Percentiles rank a stretch among this genome's conserved stretches.
Evolutionary conservation across 345 rosid genomes (phyloP).

Genomic region (Kandelia obovata): DNA sequence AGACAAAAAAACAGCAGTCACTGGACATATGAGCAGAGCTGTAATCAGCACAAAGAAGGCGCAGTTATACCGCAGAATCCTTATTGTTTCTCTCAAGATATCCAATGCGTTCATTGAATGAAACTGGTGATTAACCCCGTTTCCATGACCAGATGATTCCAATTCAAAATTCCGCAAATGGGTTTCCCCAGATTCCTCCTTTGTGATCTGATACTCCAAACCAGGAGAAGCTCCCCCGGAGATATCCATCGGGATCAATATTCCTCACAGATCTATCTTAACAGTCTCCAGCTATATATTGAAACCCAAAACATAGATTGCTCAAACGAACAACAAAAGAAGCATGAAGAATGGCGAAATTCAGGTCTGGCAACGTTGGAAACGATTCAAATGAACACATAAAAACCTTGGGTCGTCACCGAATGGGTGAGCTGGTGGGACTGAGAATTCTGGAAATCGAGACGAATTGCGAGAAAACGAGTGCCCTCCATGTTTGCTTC

Average conservation of each 20-base stretch:
- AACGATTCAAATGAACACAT: background rate
- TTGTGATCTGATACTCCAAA: slow-evolving; percentile 30
- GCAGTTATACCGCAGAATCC: slow-evolving; percentile 72
- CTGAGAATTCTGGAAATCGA: no score
- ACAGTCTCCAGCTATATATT: background rate
- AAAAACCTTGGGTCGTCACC: background rate
- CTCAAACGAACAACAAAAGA: background rate
- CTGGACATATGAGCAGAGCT: slow-evolving; percentile 68
- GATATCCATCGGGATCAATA: slow-evolving; percentile 37
- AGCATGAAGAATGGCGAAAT: background rate
- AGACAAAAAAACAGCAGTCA: slow-evolving; percentile 63
- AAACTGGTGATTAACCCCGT: slow-evolving; percentile 29
- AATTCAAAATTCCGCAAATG: slow-evolving; percentile 34
- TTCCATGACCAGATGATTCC: slow-evolving; percentile 27
- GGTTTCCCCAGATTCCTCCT: slow-evolving; percentile 37
- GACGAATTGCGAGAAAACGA: no score
- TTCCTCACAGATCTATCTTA: slow-evolving; percentile 5
- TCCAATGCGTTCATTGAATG: slow-evolving; percentile 75
- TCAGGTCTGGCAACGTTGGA: background rate
- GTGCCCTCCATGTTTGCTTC: no score
- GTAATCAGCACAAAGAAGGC: slow-evolving; percentile 58
- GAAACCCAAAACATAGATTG: background rate
- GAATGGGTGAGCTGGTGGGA: background rate
- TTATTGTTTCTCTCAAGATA: slow-evolving; percentile 80
- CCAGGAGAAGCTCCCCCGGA: slow-evolving; percentile 33